These are phyloP conservation scores for Sarocladiaceae sp. DNA, from an alignment of 2,329 filamentous ascomycete genomes.

Conservation along the genomic window DNA sequence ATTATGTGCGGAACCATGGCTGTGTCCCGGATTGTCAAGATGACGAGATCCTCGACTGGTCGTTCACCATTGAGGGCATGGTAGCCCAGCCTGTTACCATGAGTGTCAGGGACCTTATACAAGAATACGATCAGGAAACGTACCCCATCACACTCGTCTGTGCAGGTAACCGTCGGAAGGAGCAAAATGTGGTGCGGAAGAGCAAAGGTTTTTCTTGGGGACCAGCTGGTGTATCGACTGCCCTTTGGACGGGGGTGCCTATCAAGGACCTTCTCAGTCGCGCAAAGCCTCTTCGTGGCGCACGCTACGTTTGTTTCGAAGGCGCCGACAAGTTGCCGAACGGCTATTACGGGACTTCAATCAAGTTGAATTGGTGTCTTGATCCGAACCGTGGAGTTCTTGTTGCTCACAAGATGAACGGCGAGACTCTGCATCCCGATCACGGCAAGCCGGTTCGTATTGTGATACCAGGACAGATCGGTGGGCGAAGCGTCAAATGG, in stretches of 20 bases:
- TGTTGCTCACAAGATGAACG: constrained; percentile 46
- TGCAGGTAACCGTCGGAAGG: constrained; percentile 85
- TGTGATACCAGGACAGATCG: constrained; percentile 42
- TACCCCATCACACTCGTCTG: constrained; percentile 86
- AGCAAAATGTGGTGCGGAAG: constrained; percentile 86
- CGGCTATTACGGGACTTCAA: constrained; percentile 50
- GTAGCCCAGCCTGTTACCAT: constrained; percentile 71
- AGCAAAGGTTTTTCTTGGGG: constrained; percentile 96
- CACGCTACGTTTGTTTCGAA: constrained; percentile 84
- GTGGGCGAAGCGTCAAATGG: constrained; percentile 47
- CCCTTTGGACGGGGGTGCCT: constrained; percentile 77
- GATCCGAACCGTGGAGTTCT: constrained; percentile 40
- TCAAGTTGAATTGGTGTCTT: constrained; percentile 33
- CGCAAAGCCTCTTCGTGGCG: constrained; percentile 62
- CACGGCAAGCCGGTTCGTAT: constrained; percentile 44
- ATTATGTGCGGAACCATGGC: constrained; percentile 90
- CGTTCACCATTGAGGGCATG: constrained; percentile 76
- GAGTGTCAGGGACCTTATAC: constrained; percentile 64
- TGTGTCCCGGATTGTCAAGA: constrained; percentile 71
- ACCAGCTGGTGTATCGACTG: constrained; percentile 77
- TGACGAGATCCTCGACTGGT: constrained; percentile 68
- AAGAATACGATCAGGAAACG: constrained; percentile 73
- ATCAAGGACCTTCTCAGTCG: constrained; percentile 64
- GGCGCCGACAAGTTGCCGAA: constrained; percentile 85
- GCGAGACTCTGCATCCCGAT: constrained; percentile 38